Percentiles rank a stretch among this genome's conserved stretches.
phyloP scores from a whole-genome alignment of 108 stramenopile genomes.

The Cyclotella atomus region DNA sequence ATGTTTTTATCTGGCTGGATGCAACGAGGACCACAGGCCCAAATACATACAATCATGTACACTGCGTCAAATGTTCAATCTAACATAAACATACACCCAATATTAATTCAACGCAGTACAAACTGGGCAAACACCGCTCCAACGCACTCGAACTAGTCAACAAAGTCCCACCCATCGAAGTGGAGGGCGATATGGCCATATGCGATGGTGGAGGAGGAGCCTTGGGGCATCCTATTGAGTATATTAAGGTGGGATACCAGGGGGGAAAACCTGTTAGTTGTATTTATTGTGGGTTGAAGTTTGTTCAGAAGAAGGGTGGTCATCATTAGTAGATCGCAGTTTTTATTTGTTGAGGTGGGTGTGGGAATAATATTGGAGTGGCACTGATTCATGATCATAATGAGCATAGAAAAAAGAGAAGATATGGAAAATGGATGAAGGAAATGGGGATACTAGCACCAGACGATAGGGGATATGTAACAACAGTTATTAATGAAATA shows the following conservation, averaged over 20 bases:
- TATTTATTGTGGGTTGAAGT: conserved; percentile 85
- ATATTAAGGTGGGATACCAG: conserved; percentile 73
- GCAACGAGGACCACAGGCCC: too few relatives aligned
- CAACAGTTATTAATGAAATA: background rate
- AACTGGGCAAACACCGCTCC: conserved; percentile 92
- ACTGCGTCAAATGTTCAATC: too few relatives aligned
- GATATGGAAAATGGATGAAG: too few relatives aligned
- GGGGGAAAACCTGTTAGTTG: conserved; percentile 66
- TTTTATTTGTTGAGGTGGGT: background rate
- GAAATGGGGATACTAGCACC: too few relatives aligned
- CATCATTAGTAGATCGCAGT: conserved; percentile 6
- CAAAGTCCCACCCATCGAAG: conserved; percentile 86
- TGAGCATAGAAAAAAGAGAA: too few relatives aligned
- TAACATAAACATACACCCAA: background rate
- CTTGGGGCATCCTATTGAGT: conserved; percentile 96
- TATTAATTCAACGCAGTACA: too few relatives aligned
- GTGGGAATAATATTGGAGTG: background rate
- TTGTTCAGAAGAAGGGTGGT: conserved; percentile 46
- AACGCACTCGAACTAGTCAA: conserved; percentile 92
- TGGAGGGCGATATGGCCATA: conserved; percentile 89
- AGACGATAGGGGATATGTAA: background rate
- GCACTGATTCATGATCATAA: background rate
- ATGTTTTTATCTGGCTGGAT: background rate
- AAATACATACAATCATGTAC: too few relatives aligned
- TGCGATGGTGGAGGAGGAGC: conserved; percentile 97